phyloP scores from a whole-genome alignment of 139 green algal genomes.

The Zygnema cylindricum region DNA sequence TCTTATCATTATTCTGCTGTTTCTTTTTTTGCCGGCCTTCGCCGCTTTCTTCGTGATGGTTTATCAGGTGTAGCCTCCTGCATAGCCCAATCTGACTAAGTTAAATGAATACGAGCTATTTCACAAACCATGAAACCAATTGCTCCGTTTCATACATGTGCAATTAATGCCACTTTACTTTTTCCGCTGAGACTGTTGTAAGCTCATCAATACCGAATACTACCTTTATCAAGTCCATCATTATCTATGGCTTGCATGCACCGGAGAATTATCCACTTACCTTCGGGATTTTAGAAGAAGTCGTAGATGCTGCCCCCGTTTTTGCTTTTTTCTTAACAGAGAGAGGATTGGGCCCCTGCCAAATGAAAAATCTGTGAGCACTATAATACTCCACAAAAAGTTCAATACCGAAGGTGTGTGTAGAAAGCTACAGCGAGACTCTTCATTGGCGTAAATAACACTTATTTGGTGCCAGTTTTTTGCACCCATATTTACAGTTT shows the following conservation, averaged over 20 bases:
- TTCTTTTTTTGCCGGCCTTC: not conserved
- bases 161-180: not conserved
- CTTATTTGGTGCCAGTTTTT: too few relatives aligned
- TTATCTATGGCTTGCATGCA: not conserved
- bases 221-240: not conserved
- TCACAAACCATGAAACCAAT: not conserved
- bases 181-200: not conserved
- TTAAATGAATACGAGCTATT: not conserved
- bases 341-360: conserved; percentile 36
- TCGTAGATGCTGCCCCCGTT: not conserved
- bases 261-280: not conserved
- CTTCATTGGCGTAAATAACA: not conserved
- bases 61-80: not conserved
- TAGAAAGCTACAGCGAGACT: too few relatives aligned
- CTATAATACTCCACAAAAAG: too few relatives aligned
- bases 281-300: not conserved
- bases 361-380: not conserved
- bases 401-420: too few relatives aligned
- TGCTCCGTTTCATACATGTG: not conserved
- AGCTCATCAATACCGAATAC: not conserved
- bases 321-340: conserved; percentile 48
- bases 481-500: not conserved
- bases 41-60: not conserved
- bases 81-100: not conserved
- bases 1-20: not conserved